Conservation (phyloP, 1,139 yeast genomes). For the Nadsonia commutata region DNA sequence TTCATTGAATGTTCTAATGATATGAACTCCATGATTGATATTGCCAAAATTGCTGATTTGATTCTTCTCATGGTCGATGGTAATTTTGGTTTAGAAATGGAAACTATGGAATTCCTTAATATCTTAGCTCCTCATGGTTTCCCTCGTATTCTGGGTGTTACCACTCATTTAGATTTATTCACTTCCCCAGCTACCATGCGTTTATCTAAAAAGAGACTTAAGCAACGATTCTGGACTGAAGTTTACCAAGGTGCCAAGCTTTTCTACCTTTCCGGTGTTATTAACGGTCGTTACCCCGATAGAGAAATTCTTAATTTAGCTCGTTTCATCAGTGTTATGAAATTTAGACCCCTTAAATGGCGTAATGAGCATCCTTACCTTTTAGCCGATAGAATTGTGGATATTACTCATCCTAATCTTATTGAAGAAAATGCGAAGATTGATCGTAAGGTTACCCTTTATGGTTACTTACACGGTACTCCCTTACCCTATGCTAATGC, state of each 20-base stretch:
- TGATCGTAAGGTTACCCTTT: slow-evolving; percentile 80
- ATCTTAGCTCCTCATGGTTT: slow-evolving; percentile 97
- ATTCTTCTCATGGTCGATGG: slow-evolving; percentile 87
- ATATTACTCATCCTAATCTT: slow-evolving; percentile 79
- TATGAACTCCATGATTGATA: slow-evolving; percentile 87
- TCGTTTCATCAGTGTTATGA: slow-evolving; percentile 91
- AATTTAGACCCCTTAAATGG: slow-evolving; percentile 96
- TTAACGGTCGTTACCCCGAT: slow-evolving; percentile 96
- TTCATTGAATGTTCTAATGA: slow-evolving; percentile 90
- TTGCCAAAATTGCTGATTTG: slow-evolving; percentile 89
- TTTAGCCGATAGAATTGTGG: slow-evolving; percentile 86
- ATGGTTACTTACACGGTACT: slow-evolving; percentile 92
- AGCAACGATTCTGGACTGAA: slow-evolving; percentile 97
- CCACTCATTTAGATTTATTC: slow-evolving; percentile 91
- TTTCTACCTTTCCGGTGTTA: slow-evolving; percentile 86
- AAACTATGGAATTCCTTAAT: slow-evolving; percentile 95
- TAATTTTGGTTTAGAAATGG: slow-evolving; percentile 97
- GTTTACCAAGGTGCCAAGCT: slow-evolving; percentile 96
- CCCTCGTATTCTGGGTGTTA: slow-evolving; percentile 92
- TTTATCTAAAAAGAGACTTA: slow-evolving; percentile 80
- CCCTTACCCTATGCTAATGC: slow-evolving; percentile 64
- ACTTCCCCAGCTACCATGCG: slow-evolving; percentile 80
- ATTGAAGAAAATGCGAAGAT: slow-evolving; percentile 67
- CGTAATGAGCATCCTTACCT: slow-evolving; percentile 95
- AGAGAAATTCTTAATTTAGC: slow-evolving; percentile 85